A percentile compares a stretch with the other conserved stretches of the same genome.
Conservation (phyloP, 495 filamentous ascomycete species). For the Daldinia grandis region DNA sequence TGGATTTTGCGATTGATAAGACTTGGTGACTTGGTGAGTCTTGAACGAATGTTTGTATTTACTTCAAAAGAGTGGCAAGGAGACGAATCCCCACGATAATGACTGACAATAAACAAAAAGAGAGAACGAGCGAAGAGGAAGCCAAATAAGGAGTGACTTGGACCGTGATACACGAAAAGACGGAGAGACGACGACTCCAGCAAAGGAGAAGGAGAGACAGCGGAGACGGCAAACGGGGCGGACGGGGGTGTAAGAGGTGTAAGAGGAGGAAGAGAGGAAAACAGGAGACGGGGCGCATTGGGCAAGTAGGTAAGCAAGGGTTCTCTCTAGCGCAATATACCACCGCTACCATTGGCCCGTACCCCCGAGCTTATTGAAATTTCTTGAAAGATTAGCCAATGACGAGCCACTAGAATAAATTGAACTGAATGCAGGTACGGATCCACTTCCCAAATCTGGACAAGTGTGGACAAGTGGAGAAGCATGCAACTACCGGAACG, state of each 20-base stretch:
- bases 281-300: conserved; percentile 29
- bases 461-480: conserved; percentile 9
- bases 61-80: conserved; percentile 36
- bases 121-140: conserved; percentile 18
- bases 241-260: conserved; percentile 15
- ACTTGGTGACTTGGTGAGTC: conserved; percentile 1
- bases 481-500: conserved; percentile 31
- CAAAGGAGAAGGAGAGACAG: conserved; percentile 28
- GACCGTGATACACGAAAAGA: conserved; percentile 16
- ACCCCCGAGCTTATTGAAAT: conserved; percentile 28
- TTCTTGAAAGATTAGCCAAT: conserved; percentile 18
- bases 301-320: neutral
- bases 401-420: conserved; percentile 12
- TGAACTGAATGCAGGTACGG: conserved; percentile 34
- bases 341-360: conserved; percentile 20
- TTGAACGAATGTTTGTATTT: conserved; percentile 23
- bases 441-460: conserved; percentile 19
- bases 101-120: conserved; percentile 30
- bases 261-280: conserved; percentile 1
- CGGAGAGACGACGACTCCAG: conserved; percentile 18
- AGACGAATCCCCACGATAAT: conserved; percentile 37
- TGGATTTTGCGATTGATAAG: conserved; percentile 4
- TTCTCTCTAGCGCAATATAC: conserved; percentile 23
- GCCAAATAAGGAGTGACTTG: conserved; percentile 29
- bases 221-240: conserved; percentile 6